Evolutionary conservation across 1,284 basidiomycete genomes (phyloP).

Genomic region (Cutaneotrichosporon sp.): DNA sequence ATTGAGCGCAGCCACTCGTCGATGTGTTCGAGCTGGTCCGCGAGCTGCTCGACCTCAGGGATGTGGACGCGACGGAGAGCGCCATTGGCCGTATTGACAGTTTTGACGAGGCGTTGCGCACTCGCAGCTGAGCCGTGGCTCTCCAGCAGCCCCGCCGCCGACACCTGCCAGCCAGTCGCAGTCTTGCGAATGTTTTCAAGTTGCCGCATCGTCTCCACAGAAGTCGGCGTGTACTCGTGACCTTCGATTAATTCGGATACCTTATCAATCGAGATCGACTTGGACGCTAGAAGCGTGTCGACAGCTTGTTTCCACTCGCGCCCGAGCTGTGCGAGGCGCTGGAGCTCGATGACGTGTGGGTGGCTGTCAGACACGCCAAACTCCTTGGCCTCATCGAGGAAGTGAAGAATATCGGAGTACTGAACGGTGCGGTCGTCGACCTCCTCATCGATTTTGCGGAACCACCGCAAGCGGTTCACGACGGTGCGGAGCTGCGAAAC

Average conservation of each 20-base stretch:
- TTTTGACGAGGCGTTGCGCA: constrained; percentile 39
- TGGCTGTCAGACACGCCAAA: constrained; percentile 38
- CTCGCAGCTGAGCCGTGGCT: constrained; percentile 29
- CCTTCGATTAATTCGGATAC: constrained; percentile 33
- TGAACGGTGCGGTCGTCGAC: constrained; percentile 47
- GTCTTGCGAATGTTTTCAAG: constrained; percentile 43
- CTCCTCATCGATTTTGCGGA: constrained; percentile 43
- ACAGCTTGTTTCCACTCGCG: constrained; percentile 30
- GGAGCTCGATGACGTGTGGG: constrained; percentile 36
- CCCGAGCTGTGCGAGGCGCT: constrained; percentile 30
- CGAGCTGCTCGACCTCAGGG: constrained; percentile 42
- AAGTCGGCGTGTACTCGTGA: constrained; percentile 35
- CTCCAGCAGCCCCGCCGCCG: constrained; percentile 28
- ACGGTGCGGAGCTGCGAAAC: constrained; percentile 36
- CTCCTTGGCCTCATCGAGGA: constrained; percentile 40
- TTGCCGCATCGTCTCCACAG: constrained; percentile 35
- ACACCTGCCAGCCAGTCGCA: constrained; percentile 38
- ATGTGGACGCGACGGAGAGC: constrained; percentile 34
- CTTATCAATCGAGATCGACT: constrained; percentile 32
- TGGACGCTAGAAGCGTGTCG: constrained; percentile 29
- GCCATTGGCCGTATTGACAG: constrained; percentile 30
- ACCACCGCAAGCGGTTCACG: constrained; percentile 47
- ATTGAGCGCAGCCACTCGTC: constrained; percentile 32
- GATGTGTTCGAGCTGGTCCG: constrained; percentile 37
- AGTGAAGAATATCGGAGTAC: constrained; percentile 40